These are phyloP conservation scores for Ogataea henricii DNA, from an alignment of 805 yeast genomes.

Conservation along the genomic window DNA sequence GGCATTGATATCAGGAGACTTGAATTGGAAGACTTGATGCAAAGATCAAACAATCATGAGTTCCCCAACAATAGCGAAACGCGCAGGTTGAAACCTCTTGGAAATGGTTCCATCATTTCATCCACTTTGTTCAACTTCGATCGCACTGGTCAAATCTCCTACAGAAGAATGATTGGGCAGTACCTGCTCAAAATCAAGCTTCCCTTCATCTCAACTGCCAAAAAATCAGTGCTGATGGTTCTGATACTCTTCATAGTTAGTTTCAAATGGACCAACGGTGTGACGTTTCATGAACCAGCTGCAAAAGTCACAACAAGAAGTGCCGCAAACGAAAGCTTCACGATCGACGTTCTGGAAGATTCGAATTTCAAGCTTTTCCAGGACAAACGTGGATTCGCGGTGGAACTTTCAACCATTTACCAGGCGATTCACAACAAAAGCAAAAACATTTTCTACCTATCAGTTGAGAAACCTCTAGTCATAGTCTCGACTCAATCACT, in stretches of 20 bases:
- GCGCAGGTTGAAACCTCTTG: conserved; percentile 19
- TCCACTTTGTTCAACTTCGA: conserved; percentile 19
- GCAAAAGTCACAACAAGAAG: background rate
- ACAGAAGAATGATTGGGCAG: conserved; percentile 31
- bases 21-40: conserved; percentile 59
- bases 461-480: conserved; percentile 32
- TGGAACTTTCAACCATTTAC: conserved; percentile 25
- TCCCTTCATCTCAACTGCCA: conserved; percentile 39
- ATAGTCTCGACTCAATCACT: conserved; percentile 16
- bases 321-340: conserved; percentile 4
- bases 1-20: conserved; percentile 66
- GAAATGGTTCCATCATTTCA: conserved; percentile 26
- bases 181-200: conserved; percentile 36
- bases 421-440: conserved; percentile 8
- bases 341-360: conserved; percentile 13
- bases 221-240: conserved; percentile 32
- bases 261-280: conserved; percentile 39
- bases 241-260: conserved; percentile 33
- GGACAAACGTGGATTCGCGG: conserved; percentile 33
- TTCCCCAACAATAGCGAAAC: conserved; percentile 5
- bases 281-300: conserved; percentile 11
- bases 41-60: conserved; percentile 22
- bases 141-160: conserved; percentile 14
- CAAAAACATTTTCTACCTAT: conserved; percentile 17
- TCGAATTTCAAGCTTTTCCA: conserved; percentile 28